Evolutionary conservation across 495 filamentous ascomycete species (phyloP), one percentile per base, ranked within the genome.

Genomic region (Platismatia glauca): DNA sequence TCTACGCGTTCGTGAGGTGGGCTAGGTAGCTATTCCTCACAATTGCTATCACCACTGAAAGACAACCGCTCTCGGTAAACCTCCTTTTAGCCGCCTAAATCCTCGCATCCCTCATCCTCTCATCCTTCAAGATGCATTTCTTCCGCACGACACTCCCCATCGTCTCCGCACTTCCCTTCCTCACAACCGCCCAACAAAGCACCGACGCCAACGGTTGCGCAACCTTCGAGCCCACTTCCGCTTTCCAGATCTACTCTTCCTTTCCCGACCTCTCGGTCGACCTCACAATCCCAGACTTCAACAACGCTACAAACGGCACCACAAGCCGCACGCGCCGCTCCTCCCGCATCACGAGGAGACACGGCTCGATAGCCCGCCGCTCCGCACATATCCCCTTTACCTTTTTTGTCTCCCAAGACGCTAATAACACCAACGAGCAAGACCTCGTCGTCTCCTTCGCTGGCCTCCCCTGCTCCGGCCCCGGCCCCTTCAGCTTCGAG

Each of bases 401-500:
- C 29, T 64, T 64, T 33, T 22, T 0, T 20, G 55, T 46, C 37
- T 24, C 31, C 24, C 55, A 53, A 15, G 62, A 43, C 29, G 38
- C 62, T 6, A 33, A 34, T 27, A 33, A 38, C 44, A 18, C 41
- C n/a, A 41, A 64, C 33, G 0, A n/a, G 16, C 55, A 37, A 15
- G 62, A 64, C 33, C 62, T 64, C 29, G 55, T 59, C 56, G 62
- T 43, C 35, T 43, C 56, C 41, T 64, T 64, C 43, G 56, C 55
- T 7, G 31, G 44, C n/a, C 27, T 64, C 60, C 50, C 50, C 22
- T 38, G 31, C 34, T 4, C 5, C 16, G 41, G 61, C 27, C 53
- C 18, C 11, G 29, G 55, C 16, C 55, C 55, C 20, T 63, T 46
- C 24, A 33, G 34, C 2, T 43, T 63, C 43, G 53, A 63, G 31